Percentiles rank a stretch among this genome's conserved stretches.
phyloP scores from a whole-genome alignment of 495 filamentous ascomycete genomes.

The Neurospora sp. region DNA sequence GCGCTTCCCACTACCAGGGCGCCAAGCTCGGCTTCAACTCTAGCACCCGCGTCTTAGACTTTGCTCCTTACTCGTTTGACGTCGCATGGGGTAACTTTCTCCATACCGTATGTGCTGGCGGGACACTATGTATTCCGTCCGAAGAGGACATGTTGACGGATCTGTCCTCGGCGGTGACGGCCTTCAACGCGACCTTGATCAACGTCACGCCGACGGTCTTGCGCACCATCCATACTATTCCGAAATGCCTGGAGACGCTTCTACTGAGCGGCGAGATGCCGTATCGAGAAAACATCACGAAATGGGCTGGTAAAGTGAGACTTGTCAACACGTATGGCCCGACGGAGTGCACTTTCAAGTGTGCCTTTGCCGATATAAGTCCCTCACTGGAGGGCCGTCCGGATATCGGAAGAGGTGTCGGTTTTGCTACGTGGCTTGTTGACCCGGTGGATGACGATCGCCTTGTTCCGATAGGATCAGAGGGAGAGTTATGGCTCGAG shows the following conservation, averaged over 20 bases:
- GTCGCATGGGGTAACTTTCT: slow-evolving; percentile 45
- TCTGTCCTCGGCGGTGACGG: slow-evolving; percentile 7
- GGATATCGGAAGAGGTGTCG: slow-evolving; percentile 1
- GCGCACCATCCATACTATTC: slow-evolving; percentile 17
- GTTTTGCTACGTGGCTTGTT: slow-evolving; percentile 38
- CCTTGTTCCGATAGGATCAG: slow-evolving; percentile 54
- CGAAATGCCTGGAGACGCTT: not conserved
- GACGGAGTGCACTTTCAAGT: slow-evolving; percentile 16
- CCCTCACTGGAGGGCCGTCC: not conserved
- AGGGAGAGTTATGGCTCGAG: slow-evolving; percentile 74
- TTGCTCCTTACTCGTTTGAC: slow-evolving; percentile 53
- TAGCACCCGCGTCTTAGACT: slow-evolving; percentile 41
- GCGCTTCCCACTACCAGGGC: not conserved
- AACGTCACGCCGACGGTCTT: slow-evolving; percentile 42
- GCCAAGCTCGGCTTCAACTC: not conserved
- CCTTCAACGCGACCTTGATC: slow-evolving; percentile 4
- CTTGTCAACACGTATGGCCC: slow-evolving; percentile 28
- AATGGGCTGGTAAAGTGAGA: slow-evolving; percentile 10
- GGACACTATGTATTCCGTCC: slow-evolving; percentile 23
- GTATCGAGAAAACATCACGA: slow-evolving; percentile 3
- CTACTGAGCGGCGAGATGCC: slow-evolving; percentile 32
- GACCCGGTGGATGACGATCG: slow-evolving; percentile 45
- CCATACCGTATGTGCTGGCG: slow-evolving; percentile 39
- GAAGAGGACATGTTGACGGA: slow-evolving; percentile 21
- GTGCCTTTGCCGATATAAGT: not conserved